phyloP scores from a whole-genome alignment of 129 eudicot genomes.

The Saussurea involucrata region DNA sequence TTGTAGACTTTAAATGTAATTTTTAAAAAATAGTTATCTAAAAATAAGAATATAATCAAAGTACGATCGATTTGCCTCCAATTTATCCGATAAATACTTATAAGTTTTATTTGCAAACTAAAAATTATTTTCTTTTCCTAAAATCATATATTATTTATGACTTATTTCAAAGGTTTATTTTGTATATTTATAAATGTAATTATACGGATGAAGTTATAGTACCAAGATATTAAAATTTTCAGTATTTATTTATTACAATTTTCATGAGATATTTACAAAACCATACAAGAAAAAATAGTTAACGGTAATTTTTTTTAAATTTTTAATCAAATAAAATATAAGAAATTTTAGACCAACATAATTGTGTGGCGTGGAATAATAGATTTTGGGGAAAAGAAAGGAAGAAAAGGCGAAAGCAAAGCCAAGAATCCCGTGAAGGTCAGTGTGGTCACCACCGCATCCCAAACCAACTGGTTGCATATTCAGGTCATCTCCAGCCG shows the following conservation, averaged over 20 bases:
- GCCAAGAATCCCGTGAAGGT: constrained; percentile 33
- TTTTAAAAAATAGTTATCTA: not conserved
- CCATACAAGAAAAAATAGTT: not conserved
- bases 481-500: too few relatives aligned
- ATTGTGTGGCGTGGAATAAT: constrained; percentile 13
- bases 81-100: not conserved
- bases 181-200: not conserved
- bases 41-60: not conserved
- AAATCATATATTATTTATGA: not conserved
- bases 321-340: not conserved
- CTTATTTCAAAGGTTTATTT: too few relatives aligned
- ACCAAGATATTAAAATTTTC: not conserved
- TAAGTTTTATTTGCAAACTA: too few relatives aligned
- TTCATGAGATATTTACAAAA: not conserved
- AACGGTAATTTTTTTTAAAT: too few relatives aligned
- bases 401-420: not conserved
- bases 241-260: not conserved
- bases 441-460: constrained; percentile 35
- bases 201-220: not conserved
- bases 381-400: not conserved
- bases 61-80: not conserved
- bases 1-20: not conserved
- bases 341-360: not conserved
- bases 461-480: constrained; percentile 6
- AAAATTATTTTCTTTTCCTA: not conserved